Percentiles rank a stretch among this genome's conserved stretches.
phyloP scores from a whole-genome alignment of 441 rosid species.

The Croton setiger region DNA sequence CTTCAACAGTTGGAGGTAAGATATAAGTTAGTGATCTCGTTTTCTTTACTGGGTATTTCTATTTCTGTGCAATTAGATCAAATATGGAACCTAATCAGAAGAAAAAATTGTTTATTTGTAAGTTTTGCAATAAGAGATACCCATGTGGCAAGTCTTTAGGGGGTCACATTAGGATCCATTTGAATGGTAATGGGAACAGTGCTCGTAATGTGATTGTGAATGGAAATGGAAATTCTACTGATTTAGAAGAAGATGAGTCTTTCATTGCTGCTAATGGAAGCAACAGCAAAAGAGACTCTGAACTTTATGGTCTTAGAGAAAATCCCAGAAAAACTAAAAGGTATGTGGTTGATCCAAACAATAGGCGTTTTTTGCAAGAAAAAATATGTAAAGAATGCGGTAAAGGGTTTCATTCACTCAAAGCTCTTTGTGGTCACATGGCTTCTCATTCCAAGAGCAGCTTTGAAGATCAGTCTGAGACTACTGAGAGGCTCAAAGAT shows the following conservation, averaged over 20 bases:
- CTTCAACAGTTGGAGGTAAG: not conserved
- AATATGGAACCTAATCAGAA: conserved; percentile 47
- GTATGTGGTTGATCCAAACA: conserved; percentile 39
- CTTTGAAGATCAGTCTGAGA: conserved; percentile 30
- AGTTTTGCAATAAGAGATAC: conserved; percentile 60
- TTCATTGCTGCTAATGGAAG: conserved; percentile 15
- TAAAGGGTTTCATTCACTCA: conserved; percentile 64
- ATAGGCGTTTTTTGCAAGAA: conserved; percentile 28
- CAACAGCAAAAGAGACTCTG: conserved; percentile 24
- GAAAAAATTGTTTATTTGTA: conserved; percentile 58
- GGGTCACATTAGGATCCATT: conserved; percentile 84
- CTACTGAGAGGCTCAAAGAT: conserved; percentile 38
- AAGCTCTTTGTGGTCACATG: conserved; percentile 77
- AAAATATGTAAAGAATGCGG: conserved; percentile 69
- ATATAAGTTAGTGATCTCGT: conserved; percentile 24
- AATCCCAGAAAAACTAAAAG: conserved; percentile 68
- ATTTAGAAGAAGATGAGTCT: conserved; percentile 33
- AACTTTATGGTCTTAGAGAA: conserved; percentile 52
- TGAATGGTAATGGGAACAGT: conserved; percentile 21
- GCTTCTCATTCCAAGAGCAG: conserved; percentile 61
- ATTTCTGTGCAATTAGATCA: conserved; percentile 19
- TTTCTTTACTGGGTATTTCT: conserved; percentile 30
- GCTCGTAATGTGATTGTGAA: conserved; percentile 21
- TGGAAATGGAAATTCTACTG: conserved; percentile 19
- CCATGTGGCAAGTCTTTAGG: conserved; percentile 89